A percentile compares a stretch with the other conserved stretches of the same genome.
Conservation (phyloP, 2,329 filamentous ascomycete genomes). For the Phoma sp. region DNA sequence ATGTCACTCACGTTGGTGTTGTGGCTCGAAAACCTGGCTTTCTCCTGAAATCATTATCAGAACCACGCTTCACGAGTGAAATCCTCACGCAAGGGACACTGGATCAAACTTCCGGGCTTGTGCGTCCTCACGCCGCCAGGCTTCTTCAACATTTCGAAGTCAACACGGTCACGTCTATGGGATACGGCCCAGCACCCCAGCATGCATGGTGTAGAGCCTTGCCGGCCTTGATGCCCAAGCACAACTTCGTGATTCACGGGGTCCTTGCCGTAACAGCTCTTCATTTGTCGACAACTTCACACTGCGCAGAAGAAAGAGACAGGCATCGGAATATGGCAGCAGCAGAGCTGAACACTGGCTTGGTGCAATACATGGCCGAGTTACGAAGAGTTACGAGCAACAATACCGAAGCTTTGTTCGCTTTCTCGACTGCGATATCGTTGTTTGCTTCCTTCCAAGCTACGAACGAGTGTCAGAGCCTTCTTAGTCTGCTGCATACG, state of each 20-base stretch:
- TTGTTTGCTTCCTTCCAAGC: conserved; percentile 24
- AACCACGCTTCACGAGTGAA: conserved; percentile 19
- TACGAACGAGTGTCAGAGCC: conserved; percentile 20
- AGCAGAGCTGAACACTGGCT: conserved; percentile 32
- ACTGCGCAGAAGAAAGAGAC: conserved; percentile 15
- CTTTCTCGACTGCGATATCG: conserved; percentile 25
- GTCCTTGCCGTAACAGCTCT: conserved; percentile 53
- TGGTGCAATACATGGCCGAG: conserved; percentile 29
- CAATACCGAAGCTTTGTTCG: conserved; percentile 51
- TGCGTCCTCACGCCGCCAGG: conserved; percentile 18
- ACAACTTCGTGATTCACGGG: conserved; percentile 52
- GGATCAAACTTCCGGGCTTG: conserved; percentile 14
- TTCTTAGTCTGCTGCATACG: conserved; percentile 12
- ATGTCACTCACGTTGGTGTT: background rate
- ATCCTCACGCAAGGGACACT: conserved; percentile 18
- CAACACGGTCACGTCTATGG: conserved; percentile 29
- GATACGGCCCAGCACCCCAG: conserved; percentile 16
- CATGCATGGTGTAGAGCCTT: conserved; percentile 34
- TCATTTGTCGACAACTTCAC: conserved; percentile 48
- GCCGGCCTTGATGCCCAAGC: conserved; percentile 42
- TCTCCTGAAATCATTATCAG: conserved; percentile 5
- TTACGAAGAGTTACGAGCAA: conserved; percentile 43
- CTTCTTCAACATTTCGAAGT: conserved; percentile 34
- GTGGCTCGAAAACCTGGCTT: background rate
- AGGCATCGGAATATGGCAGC: conserved; percentile 28